Evolutionary conservation across 2,329 filamentous ascomycete species (phyloP), one percentile per base, ranked within the genome.

Genomic region (Colletotrichum tropicale): DNA sequence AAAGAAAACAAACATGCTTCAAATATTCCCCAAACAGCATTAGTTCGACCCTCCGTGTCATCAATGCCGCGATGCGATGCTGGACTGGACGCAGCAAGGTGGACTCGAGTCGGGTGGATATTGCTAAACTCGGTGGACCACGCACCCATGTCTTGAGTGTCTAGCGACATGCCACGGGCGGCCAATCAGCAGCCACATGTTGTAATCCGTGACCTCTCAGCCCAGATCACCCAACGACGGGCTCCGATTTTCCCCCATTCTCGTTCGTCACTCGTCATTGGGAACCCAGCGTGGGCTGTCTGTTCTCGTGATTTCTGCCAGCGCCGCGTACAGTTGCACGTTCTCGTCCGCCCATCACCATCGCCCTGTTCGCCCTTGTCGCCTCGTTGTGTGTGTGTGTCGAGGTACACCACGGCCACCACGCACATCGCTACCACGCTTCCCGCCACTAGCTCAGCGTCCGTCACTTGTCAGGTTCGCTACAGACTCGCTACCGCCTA

Each of bases 131-230:
- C n/a, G 43, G 52, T 68, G 55, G 21, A 52, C 36, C 21, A 60
- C 24, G 60, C 28, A 30, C 24, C 64, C 74, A 48, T 73, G 70
- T 74, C 74, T 65, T 60, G 64, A 34, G 58, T 73, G 64, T 74
- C 74, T 65, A 69, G 74, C 58, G 65, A 69, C 58, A 69, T 65
- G 30, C 48, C 43, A 52, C n/a, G 4, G 13, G 12, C 18, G 16
- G 7, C 75, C 75, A 77, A 77, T 77, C 75, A 77, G 26, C 30
- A 36, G 26, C 38, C 21, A 69, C 68, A 34, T 72, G 75, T 77
- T 77, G 75, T 77, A 77, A 77, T 77, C 75, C 75, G 72, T 67
- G 75, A 77, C 65, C 75, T 75, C 68, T 77, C 75, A 75, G 75
- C 60, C 43, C 72, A 77, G 72, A 75, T 77, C 58, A 56, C 65